Evolutionary conservation across 768 basidiomycete species (phyloP).

Genomic region (Mycena crocata): DNA sequence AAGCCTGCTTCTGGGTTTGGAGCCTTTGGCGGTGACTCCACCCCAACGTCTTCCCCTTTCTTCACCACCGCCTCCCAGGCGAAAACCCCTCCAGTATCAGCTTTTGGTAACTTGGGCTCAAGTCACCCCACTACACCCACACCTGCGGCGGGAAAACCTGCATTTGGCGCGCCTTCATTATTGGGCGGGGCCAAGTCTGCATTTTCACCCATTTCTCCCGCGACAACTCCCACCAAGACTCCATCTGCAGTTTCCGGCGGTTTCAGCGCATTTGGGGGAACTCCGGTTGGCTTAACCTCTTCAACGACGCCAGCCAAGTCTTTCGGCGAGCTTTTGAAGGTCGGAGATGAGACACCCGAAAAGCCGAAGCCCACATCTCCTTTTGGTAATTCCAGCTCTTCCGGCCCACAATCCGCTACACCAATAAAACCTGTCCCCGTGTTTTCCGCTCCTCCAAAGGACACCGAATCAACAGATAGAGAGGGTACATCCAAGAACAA

Average conservation of each 20-base stretch:
- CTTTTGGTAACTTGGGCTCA: slow-evolving; percentile 42
- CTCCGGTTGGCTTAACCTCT: slow-evolving; percentile 54
- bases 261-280: slow-evolving; percentile 65
- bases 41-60: slow-evolving; percentile 64
- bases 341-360: slow-evolving; percentile 42
- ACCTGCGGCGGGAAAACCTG: slow-evolving; percentile 41
- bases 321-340: slow-evolving; percentile 71
- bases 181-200: slow-evolving; percentile 48
- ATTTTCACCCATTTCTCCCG: slow-evolving; percentile 42
- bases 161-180: slow-evolving; percentile 53
- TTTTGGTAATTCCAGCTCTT: slow-evolving; percentile 1
- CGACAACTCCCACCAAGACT: slow-evolving; percentile 36
- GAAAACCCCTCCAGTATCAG: slow-evolving; percentile 50
- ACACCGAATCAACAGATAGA: slow-evolving; percentile 6
- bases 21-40: slow-evolving; percentile 57
- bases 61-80: slow-evolving; percentile 51
- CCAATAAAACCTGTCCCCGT: slow-evolving; percentile 33
- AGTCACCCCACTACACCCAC: slow-evolving; percentile 34
- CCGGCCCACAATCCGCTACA: background rate
- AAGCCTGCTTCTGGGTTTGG: slow-evolving; percentile 51
- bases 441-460: slow-evolving; percentile 33
- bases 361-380: slow-evolving; percentile 36
- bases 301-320: slow-evolving; percentile 59
- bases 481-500: slow-evolving; percentile 28
- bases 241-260: slow-evolving; percentile 50